Evolutionary conservation across 106 monocot species (phyloP), one percentile per base, ranked within the genome.

Genomic region (Hemerocallis citrina): DNA sequence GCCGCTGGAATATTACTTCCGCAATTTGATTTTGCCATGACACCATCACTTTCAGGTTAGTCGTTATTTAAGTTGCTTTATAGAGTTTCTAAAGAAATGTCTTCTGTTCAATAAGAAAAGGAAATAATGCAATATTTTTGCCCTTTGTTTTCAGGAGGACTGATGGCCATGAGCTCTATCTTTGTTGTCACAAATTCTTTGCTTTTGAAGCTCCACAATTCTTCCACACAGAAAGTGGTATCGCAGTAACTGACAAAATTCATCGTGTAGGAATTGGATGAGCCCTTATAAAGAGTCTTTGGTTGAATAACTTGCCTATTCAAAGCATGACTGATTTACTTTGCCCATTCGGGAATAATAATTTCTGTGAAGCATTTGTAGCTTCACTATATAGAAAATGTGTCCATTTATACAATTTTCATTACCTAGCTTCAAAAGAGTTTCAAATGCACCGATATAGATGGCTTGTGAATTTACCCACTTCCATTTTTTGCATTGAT

Each of bases 141-240:
- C 5, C 17, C 27, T 68, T 82, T 11, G 44, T 56, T 21, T 64
- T 22, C 74, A 98, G 96, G 96, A 30, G 96, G 96, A 5, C 61
- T 98, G 73, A 98, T 98, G 96, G 96, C 96, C 23, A 41, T 91
- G 74, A 98, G 96, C 70, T 98, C 96, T 17, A 78, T 98, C 48
- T 88, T 98, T 62, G 96, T 98, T 34, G 96, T 98, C 67, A 73
- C 82, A 72, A 98, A 98, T 55, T 98, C 96, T 14, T 69, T 98
- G 68, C 77, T 91, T 66, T 70, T 98, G 10, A 75, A 82, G 70
- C 62, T 88, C 19, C 84, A 85, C 28, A 70, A 74, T 17, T 34
- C 77, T 63, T 47, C 36, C n/a, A 48, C 47, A 24, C 47, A 67
- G 25, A 69, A 36, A 55, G 61, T 68, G 55, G 3, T 24, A 29